phyloP scores from a whole-genome alignment of 257 asterid species.

The Scutellaria baicalensis region DNA sequence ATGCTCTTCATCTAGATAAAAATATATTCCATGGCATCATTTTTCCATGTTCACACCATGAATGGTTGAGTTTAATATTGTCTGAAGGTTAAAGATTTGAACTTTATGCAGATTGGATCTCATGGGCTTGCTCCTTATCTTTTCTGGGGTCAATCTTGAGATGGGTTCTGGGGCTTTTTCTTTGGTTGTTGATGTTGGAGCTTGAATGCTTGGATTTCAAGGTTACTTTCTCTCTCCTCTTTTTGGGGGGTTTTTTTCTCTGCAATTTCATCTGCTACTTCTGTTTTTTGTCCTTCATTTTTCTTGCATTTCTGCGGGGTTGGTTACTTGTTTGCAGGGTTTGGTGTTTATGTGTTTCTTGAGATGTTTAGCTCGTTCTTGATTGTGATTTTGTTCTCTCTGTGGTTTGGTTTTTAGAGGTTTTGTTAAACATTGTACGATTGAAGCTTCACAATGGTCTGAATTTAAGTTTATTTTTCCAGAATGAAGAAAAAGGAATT shows the following conservation, averaged over 20 bases:
- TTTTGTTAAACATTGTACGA: neutral
- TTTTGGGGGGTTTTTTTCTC: neutral
- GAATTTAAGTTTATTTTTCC: neutral
- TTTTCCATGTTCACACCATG: slow-evolving; percentile 22
- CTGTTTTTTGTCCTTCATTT: neutral
- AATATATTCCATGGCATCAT: slow-evolving; percentile 12
- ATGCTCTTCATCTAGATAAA: slow-evolving; percentile 14
- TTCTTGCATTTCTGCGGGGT: slow-evolving; percentile 6
- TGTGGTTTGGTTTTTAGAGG: slow-evolving; percentile 1
- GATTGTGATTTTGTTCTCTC: neutral
- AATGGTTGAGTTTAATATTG: slow-evolving; percentile 1
- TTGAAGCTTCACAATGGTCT: neutral
- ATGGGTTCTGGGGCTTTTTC: slow-evolving; percentile 9
- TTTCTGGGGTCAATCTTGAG: slow-evolving; percentile 10
- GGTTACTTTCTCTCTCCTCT: slow-evolving; percentile 8
- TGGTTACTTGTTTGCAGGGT: neutral
- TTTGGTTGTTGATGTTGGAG: slow-evolving; percentile 6
- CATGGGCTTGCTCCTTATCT: slow-evolving; percentile 7
- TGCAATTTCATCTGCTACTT: slow-evolving; percentile 9
- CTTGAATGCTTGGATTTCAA: slow-evolving; percentile 17
- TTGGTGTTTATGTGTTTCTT: neutral
- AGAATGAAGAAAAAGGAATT: neutral
- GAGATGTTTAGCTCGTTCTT: neutral
- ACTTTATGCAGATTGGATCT: slow-evolving; percentile 36
- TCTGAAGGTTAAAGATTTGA: slow-evolving; percentile 15